Base-by-base conservation (phyloP, 2,329 filamentous ascomycete species). In the Ceratocystis papillata region DNA sequence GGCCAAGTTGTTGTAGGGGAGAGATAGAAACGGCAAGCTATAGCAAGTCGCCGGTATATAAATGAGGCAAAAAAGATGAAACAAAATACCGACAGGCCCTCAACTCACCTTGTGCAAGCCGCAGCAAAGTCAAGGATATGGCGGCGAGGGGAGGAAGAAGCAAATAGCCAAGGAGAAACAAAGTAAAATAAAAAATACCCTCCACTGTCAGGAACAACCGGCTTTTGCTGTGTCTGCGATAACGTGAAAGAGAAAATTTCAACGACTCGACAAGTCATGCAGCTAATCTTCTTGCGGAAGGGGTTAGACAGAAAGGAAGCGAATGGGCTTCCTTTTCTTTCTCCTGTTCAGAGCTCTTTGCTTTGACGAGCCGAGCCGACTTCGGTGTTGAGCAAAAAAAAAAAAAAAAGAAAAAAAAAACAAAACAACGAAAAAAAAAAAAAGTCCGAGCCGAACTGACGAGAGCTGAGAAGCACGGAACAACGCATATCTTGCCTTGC, bases 231-330 rank as follows among this genome's bases (percentile, higher is more conserved):
- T 12, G 10, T 41, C 37, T 41, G 37, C 37, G 37, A 41, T 41
- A 41, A 41, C 37, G 37, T 41, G 37, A 41, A 41, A 41, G 46
- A 48, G 45, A 50, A 50, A 50, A 50, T 50, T 50, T 25, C 15
- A 25, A 3, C 6, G 46, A 12, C 3, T 10, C 37, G 37, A 48
- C 17, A 48, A 48, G 15, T 6, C 17, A 20, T 41, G n/a, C 45
- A 20, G 45, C 45, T 48, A 48, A 48, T 50, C 46, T 50, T 50
- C 4, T 50, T 50, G 46, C 53, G 53, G 53, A 30, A 57, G 53
- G 28, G 53, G 25, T 6, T 15, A 30, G 22, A 17, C 4, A 30
- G 30, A 57, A 33, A 60, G 17, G 17, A 64, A 46, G n/a, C 44
- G 17, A 20, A 41, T 25, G 20, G 63, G 12, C n/a, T 33, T 57